phyloP scores from a whole-genome alignment of 768 basidiomycete genomes.

The Piloderma croceum region DNA sequence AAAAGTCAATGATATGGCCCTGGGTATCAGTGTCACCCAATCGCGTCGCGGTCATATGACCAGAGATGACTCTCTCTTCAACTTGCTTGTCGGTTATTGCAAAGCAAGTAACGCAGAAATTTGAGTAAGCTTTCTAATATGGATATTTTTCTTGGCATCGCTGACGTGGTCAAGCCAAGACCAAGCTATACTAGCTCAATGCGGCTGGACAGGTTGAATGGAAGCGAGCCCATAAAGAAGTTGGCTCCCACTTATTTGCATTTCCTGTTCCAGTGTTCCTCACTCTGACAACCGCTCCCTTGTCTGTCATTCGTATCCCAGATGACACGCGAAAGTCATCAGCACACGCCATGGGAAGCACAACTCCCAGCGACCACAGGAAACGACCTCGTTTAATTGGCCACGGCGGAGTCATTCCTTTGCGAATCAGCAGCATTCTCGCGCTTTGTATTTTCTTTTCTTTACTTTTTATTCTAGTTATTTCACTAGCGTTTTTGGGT shows the following conservation, averaged over 20 bases:
- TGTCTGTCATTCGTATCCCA: too few relatives aligned
- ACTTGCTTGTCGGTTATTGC: too few relatives aligned
- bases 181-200: neutral
- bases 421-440: conserved; percentile 12
- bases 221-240: neutral
- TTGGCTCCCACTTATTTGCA: neutral
- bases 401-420: neutral
- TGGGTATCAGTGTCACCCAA: too few relatives aligned
- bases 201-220: neutral
- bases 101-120: too few relatives aligned
- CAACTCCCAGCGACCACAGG: neutral
- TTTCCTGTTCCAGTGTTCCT: neutral
- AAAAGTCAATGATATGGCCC: too few relatives aligned
- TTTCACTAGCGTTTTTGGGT: conserved; percentile 47
- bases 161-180: too few relatives aligned
- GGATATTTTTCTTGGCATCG: too few relatives aligned
- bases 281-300: neutral
- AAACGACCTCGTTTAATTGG: neutral
- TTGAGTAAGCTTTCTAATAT: too few relatives aligned
- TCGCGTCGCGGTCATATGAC: too few relatives aligned
- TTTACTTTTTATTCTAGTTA: conserved; percentile 40
- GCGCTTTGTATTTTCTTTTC: conserved; percentile 39
- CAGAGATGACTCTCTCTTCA: too few relatives aligned
- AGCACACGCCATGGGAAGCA: neutral
- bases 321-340: too few relatives aligned